phyloP scores from a whole-genome alignment of 352 stramenopile genomes.

The Lagenidium giganteum region DNA sequence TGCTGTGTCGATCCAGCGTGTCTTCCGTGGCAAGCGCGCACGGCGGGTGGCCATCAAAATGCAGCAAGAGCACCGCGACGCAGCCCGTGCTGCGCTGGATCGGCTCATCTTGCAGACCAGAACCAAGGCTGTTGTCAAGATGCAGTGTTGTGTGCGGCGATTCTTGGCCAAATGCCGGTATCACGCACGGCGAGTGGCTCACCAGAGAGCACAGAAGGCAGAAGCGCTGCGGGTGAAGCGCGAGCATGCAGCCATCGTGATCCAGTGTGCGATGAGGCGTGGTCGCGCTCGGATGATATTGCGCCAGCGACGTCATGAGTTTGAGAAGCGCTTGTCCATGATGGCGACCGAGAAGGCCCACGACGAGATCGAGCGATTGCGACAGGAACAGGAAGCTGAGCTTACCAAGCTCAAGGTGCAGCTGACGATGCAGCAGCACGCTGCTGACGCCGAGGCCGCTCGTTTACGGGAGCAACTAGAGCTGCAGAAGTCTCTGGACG shows the following conservation, averaged over 20 bases:
- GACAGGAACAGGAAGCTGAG: conserved; percentile 68
- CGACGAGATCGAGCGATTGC: conserved; percentile 74
- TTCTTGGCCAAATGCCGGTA: conserved; percentile 46
- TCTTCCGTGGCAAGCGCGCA: conserved; percentile 53
- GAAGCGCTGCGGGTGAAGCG: conserved; percentile 22
- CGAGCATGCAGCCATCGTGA: conserved; percentile 51
- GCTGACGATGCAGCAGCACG: conserved; percentile 45
- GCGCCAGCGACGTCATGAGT: conserved; percentile 42
- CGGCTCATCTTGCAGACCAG: conserved; percentile 58
- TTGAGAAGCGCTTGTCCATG: conserved; percentile 74
- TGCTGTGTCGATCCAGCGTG: conserved; percentile 57
- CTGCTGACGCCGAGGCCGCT: conserved; percentile 37
- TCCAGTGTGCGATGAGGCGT: conserved; percentile 60
- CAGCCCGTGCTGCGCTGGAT: conserved; percentile 47
- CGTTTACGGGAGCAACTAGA: conserved; percentile 40
- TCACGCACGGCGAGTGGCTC: conserved; percentile 20
- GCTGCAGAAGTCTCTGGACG: conserved; percentile 39
- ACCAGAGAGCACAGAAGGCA: conserved; percentile 17
- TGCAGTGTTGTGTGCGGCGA: conserved; percentile 60
- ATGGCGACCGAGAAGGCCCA: conserved; percentile 79
- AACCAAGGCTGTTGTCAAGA: conserved; percentile 47
- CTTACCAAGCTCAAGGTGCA: conserved; percentile 60
- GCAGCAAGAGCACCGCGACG: conserved; percentile 30
- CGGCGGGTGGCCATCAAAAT: conserved; percentile 26
- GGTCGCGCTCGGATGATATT: conserved; percentile 33